phyloP scores from a whole-genome alignment of 106 monocot species.

The Phalaenopsis aphrodite region DNA sequence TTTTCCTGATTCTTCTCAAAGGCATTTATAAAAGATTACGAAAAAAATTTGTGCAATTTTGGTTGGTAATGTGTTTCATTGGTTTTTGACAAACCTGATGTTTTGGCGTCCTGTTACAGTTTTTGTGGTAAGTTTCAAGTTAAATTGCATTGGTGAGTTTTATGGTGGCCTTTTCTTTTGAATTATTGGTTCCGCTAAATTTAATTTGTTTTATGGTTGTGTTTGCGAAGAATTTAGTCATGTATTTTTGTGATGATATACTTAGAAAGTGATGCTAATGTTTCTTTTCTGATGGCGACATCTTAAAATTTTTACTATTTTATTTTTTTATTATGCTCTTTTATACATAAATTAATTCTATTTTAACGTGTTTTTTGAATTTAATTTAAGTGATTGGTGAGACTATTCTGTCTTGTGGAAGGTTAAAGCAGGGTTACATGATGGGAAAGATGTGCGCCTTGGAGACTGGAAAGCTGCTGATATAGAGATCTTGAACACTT shows the following conservation, averaged over 20 bases:
- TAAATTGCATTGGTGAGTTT: neutral
- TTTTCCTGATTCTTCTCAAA: neutral
- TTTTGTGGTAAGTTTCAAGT: neutral
- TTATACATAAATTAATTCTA: neutral
- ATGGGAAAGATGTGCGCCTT: constrained; percentile 91
- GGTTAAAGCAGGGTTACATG: constrained; percentile 69
- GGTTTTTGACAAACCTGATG: constrained; percentile 2
- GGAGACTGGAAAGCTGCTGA: constrained; percentile 99
- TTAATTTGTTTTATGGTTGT: neutral
- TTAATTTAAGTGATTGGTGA: neutral
- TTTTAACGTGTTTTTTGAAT: neutral
- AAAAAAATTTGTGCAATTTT: neutral
- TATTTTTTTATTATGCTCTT: neutral
- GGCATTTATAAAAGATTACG: neutral
- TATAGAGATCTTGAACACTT: constrained; percentile 85
- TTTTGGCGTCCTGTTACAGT: neutral
- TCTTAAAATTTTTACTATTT: neutral
- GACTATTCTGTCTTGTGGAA: constrained; percentile 14
- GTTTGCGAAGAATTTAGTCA: neutral
- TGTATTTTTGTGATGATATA: neutral
- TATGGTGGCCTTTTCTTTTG: neutral
- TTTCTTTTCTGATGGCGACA: neutral
- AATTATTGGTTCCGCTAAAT: neutral
- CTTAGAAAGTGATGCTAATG: neutral
- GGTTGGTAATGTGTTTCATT: neutral